Conservation (phyloP, 345 rosid genomes). For the Psidium friedrichsthalianum region DNA sequence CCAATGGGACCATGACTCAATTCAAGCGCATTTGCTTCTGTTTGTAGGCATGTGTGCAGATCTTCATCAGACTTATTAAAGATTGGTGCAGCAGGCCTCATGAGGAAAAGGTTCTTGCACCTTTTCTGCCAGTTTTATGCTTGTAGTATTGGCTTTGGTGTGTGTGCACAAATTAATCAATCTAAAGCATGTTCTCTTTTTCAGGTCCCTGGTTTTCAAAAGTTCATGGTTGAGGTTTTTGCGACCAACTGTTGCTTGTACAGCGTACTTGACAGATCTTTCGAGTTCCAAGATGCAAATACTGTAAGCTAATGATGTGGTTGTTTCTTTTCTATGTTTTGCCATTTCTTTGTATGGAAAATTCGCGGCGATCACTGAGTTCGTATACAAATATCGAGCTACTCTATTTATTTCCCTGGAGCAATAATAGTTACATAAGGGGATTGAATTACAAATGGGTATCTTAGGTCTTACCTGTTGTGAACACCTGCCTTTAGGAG, state of each 20-base stretch:
- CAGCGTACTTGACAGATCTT: constrained; percentile 84
- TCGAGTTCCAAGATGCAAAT: constrained; percentile 80
- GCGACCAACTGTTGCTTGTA: constrained; percentile 74
- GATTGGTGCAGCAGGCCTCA: constrained; percentile 67
- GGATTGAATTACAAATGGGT: background rate
- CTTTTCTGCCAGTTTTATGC: background rate
- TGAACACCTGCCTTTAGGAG: background rate
- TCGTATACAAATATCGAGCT: background rate
- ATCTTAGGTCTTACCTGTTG: background rate
- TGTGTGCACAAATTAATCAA: background rate
- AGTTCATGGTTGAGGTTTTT: constrained; percentile 57
- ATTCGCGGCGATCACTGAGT: background rate
- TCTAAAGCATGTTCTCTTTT: background rate
- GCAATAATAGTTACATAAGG: background rate
- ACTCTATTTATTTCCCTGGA: background rate
- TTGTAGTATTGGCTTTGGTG: background rate
- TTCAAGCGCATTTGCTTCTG: background rate
- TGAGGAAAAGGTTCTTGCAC: constrained; percentile 53
- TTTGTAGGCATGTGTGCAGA: constrained; percentile 81
- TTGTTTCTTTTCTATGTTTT: background rate
- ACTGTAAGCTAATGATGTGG: constrained; percentile 39
- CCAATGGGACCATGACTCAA: background rate
- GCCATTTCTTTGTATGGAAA: background rate
- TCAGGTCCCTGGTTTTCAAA: constrained; percentile 83
- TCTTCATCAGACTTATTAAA: constrained; percentile 73